Conservation (phyloP, 345 rosid genomes). For the Carallia pectinifolia region DNA sequence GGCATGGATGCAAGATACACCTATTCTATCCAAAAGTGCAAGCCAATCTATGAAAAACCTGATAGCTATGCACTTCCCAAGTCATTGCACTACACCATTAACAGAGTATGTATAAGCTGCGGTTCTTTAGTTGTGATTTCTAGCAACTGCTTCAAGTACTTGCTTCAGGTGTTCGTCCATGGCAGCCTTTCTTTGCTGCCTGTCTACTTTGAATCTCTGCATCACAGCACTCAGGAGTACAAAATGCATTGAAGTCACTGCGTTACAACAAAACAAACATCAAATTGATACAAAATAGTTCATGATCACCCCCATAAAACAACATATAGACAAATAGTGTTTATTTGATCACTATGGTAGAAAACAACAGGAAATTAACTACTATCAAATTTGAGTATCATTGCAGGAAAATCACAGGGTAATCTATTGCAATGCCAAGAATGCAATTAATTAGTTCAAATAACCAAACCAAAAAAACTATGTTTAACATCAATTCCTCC, state of each 20-base stretch:
- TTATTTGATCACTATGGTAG: neutral
- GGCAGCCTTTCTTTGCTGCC: conserved; percentile 8
- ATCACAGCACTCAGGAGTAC: conserved; percentile 32
- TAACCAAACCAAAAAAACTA: too few species aligned
- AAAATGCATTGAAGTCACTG: conserved; percentile 35
- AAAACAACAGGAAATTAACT: neutral
- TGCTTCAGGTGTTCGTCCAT: conserved; percentile 4
- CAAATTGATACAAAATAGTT: neutral
- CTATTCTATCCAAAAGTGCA: conserved; percentile 14
- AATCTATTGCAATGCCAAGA: too few species aligned
- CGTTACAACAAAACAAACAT: conserved; percentile 10
- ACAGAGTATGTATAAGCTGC: neutral
- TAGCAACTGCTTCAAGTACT: conserved; percentile 7
- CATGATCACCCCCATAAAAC: neutral
- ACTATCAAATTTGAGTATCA: too few species aligned
- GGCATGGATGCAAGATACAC: neutral
- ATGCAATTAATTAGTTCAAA: too few species aligned
- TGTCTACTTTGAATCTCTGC: conserved; percentile 20
- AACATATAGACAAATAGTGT: neutral
- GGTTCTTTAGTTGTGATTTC: neutral
- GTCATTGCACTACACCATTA: neutral
- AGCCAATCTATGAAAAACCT: conserved; percentile 26
- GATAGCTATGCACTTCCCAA: conserved; percentile 26
- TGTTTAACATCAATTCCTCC: too few species aligned
- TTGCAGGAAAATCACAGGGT: too few species aligned